Conservation (phyloP, 257 asterid genomes). For the Solanum piurae region DNA sequence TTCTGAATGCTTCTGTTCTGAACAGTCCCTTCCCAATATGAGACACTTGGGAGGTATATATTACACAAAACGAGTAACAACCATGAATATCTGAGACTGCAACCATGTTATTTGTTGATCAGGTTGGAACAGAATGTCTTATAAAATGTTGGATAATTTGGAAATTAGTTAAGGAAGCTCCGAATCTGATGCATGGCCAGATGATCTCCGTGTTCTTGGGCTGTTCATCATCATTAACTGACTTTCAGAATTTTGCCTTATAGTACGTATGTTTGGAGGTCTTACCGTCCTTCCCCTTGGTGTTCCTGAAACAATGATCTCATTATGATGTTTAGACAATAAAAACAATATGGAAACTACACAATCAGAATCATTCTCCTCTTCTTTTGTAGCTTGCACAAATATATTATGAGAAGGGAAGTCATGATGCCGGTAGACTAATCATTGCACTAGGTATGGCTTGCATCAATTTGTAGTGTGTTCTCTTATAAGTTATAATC, state of each 20-base stretch:
- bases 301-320: conserved; percentile 32
- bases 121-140: neutral
- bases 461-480: neutral
- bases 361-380: neutral
- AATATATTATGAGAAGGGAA: neutral
- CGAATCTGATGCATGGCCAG: conserved; percentile 74
- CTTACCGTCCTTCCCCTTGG: conserved; percentile 48
- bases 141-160: neutral
- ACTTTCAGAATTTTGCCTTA: conserved; percentile 62
- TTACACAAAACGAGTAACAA: neutral
- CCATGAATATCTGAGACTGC: neutral
- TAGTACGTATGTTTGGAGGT: conserved; percentile 50
- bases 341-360: neutral
- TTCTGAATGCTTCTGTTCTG: neutral
- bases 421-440: neutral
- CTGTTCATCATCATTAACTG: conserved; percentile 25
- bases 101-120: neutral
- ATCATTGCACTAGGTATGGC: neutral
- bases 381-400: neutral
- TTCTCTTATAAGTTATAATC: neutral
- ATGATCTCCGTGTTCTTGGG: conserved; percentile 43
- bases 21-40: neutral
- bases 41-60: neutral
- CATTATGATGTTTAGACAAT: neutral
- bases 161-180: conserved; percentile 35